A percentile compares a stretch with the other conserved stretches of the same genome.
Conservation (phyloP, 345 rosid genomes). For the Rhodamnia rubescens region DNA sequence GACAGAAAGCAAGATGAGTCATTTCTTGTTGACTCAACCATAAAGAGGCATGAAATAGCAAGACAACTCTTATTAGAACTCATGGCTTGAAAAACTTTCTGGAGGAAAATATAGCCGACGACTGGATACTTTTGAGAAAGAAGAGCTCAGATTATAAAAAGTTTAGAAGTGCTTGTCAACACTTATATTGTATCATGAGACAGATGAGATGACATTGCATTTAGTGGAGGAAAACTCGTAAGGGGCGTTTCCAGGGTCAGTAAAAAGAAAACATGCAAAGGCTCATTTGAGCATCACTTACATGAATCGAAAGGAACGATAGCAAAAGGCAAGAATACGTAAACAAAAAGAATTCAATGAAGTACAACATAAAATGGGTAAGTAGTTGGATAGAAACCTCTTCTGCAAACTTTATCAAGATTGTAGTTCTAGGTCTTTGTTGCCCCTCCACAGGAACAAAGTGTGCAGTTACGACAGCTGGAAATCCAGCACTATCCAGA, state of each 20-base stretch:
- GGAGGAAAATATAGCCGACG: background rate
- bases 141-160: background rate
- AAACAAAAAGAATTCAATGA: background rate
- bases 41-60: background rate
- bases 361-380: background rate
- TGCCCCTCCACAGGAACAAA: constrained; percentile 98
- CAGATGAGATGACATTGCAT: background rate
- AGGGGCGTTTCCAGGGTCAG: background rate
- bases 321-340: background rate
- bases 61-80: background rate
- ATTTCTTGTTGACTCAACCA: background rate
- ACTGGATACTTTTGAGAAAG: background rate
- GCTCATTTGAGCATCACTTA: background rate
- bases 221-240: background rate
- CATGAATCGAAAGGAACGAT: background rate
- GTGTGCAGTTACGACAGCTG: constrained; percentile 95
- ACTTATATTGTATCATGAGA: background rate
- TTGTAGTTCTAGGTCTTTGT: constrained; percentile 95
- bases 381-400: constrained; percentile 37
- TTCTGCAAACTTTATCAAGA: constrained; percentile 90
- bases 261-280: background rate
- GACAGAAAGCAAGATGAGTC: background rate
- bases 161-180: background rate
- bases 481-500: constrained; percentile 85
- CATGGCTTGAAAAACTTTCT: background rate